These are phyloP conservation scores for Neofusicoccum kwambonambiense DNA, from an alignment of 2,329 filamentous ascomycete species.

Conservation along the genomic window DNA sequence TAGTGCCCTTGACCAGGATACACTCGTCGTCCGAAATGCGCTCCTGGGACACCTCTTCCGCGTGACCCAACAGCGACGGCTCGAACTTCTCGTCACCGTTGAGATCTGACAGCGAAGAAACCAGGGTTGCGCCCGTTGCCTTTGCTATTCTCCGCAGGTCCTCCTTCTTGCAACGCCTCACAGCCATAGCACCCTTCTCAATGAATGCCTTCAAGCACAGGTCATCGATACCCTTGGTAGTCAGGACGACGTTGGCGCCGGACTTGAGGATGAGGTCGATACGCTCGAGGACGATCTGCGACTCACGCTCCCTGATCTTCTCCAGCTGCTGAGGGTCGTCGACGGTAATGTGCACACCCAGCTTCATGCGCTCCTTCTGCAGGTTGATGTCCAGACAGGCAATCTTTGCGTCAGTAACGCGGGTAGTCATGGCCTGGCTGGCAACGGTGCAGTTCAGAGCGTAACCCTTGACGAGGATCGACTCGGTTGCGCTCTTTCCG, in stretches of 20 bases:
- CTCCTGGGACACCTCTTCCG: conserved; percentile 96
- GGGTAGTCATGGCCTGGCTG: conserved; percentile 95
- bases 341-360: conserved; percentile 96
- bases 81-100: conserved; percentile 98
- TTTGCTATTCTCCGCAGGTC: conserved; percentile 93
- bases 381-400: conserved; percentile 96
- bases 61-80: conserved; percentile 79
- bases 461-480: conserved; percentile 89
- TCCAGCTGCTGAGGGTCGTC: conserved; percentile 97
- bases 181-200: conserved; percentile 92
- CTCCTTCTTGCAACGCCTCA: conserved; percentile 97
- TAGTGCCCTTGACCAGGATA: conserved; percentile 94
- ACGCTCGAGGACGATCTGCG: conserved; percentile 88
- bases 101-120: conserved; percentile 90
- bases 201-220: conserved; percentile 91
- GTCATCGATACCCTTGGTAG: conserved; percentile 98
- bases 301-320: conserved; percentile 90
- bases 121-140: conserved; percentile 88
- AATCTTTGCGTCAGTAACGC: conserved; percentile 91
- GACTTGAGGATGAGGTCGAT: conserved; percentile 98
- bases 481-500: conserved; percentile 87
- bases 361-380: conserved; percentile 98
- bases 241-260: conserved; percentile 92
- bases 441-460: conserved; percentile 98
- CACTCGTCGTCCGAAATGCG: conserved; percentile 98